Base-by-base conservation (phyloP, 2,329 filamentous ascomycete genomes). In the Verticillium albo-atrum region DNA sequence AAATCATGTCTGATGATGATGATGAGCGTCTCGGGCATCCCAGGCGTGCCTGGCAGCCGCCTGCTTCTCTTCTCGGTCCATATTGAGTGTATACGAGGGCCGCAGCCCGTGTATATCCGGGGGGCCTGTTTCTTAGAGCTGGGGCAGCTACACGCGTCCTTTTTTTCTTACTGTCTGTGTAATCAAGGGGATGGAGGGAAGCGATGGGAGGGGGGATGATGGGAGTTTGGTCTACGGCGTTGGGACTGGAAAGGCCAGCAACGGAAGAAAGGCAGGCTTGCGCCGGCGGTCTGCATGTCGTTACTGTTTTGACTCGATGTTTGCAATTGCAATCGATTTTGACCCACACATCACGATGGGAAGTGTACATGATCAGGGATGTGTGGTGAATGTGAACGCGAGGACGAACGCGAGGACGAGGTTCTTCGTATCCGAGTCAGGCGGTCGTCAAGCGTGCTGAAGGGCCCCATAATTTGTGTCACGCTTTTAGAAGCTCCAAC, bases 1-100 rank as follows among this genome's bases (percentile, higher is more conserved):
- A 32, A 25, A 57, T 61, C 15, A 59, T 37, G 61, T 55, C 55
- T 59, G 58, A 62, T 62, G 62, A 63, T 61, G 62, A 63, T 34
- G 25, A 32, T 17, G 51, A 17, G 20, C 28, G 25, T 47, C 42
- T 47, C 42, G 5, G 20, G 42, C 42, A n/a, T 47, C 9, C n/a
- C 37, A 12, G n/a, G 37, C 6, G 37, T 55, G 59, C 15, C 12
- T 34, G 7, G 50, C 20, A 28, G 51, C 17, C 20, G n/a, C 17
- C 51, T 30, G 30, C 35, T 58, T 37, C 55, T 61, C 55, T 27
- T 56, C 52, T 56, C 34, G n/a, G 27, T 34, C 25, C 34, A 58
- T 50, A 55, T 54, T 28, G 42, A 20, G 42, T 23, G 20, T 23
- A 12, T 47, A 47, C 42, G 20, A 12, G 20, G 42, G n/a, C 7